Conservation (phyloP, 2,329 filamentous ascomycete species). For the Penicillium hordei region DNA sequence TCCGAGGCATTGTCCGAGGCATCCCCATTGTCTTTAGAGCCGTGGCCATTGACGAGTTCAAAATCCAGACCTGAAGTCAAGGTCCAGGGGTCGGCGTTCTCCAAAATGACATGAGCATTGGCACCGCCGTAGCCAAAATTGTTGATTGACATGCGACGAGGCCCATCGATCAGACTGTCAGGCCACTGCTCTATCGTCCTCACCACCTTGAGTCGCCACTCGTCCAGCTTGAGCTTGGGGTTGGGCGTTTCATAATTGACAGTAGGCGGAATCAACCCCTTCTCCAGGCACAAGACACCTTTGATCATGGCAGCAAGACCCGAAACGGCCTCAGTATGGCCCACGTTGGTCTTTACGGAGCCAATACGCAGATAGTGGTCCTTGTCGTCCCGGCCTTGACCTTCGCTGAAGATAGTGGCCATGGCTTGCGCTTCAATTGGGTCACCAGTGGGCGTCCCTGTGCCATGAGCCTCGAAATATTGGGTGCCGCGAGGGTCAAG, state of each 20-base stretch:
- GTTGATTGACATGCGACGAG: neutral
- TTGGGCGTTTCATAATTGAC: neutral
- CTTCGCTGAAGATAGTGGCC: neutral
- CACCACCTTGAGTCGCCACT: neutral
- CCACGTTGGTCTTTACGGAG: neutral
- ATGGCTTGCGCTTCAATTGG: neutral
- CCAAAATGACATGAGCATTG: neutral
- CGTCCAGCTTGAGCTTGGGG: neutral
- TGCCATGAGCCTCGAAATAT: slow-evolving; percentile 14
- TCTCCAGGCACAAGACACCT: neutral
- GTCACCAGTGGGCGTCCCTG: slow-evolving; percentile 4
- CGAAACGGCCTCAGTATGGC: neutral
- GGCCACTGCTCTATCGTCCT: neutral
- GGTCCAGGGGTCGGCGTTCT: neutral
- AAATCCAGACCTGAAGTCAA: neutral
- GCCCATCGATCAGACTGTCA: neutral
- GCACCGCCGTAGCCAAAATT: neutral
- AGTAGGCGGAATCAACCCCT: neutral
- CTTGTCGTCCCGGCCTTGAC: too few relatives aligned
- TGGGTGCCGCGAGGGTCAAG: neutral
- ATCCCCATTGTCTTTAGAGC: too few relatives aligned
- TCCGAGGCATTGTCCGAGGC: neutral
- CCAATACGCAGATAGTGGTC: neutral
- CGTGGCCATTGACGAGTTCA: too few relatives aligned
- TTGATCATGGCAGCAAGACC: neutral